Evolutionary conservation across 805 yeast genomes (phyloP), one percentile per base, ranked within the genome.

Genomic region (Hanseniaspora taiwanica): DNA sequence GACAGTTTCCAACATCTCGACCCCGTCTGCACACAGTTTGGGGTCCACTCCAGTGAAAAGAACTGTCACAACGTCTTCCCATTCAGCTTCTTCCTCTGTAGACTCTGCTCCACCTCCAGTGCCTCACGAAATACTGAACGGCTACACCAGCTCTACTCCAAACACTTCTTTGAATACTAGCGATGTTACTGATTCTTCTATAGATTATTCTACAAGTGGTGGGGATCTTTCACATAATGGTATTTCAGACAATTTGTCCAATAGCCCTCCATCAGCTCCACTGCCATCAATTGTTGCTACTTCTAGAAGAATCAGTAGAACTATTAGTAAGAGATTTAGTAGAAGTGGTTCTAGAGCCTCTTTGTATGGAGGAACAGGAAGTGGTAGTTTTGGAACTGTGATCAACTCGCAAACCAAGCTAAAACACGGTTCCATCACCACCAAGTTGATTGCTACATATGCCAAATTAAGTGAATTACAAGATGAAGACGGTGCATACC

Each of bases 401-500:
- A 27, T 25, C 7, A 34, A 38, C 17, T 21, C 40, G 5, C 27
- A 32, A 8, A 39, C 60, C 31, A 60, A 52, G 27, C 61, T 64
- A 44, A 73, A 79, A 52, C 69, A 87, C 50, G 78, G 78, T 45
- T 79, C 87, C 1, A 74, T 81, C 35, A 80, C 89, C 0, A 65
- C 83, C 33, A 80, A 77, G 51, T 56, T 81, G 45, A 68, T 81
- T 44, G 71, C 85, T 1, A 76, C 85, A 0, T 81, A 81, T 56
- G 84, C 89, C 25, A 78, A 76, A 53, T 60, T 81, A 44, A 69
- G 83, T 3, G 68, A 68, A 36, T 14, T 42, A 2, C 79, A 76
- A 42, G 69, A 65, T 40, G 66, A 71, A 33, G 81, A 75, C 44
- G 74, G 83, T 76, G 81, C 76, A 49, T 72, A 72, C 49, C 71